A percentile compares a stretch with the other conserved stretches of the same genome.
These are phyloP conservation scores for Macadamia integrifolia DNA, from an alignment of 164 flowering plant species.

Conservation along the genomic window DNA sequence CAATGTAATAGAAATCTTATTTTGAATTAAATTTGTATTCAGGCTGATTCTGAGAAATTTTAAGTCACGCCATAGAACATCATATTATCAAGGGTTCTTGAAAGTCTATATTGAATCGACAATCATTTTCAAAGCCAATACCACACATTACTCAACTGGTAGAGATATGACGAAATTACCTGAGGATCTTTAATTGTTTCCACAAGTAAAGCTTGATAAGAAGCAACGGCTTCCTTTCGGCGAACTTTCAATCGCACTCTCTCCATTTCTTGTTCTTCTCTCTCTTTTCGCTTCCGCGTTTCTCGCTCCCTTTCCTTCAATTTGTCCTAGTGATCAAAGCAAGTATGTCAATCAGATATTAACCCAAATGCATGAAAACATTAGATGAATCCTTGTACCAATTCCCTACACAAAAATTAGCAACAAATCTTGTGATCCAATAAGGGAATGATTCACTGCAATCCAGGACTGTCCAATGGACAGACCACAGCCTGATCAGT, in stretches of 20 bases:
- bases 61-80: too few relatives aligned
- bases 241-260: conserved; percentile 84
- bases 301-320: conserved; percentile 93
- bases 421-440: background rate
- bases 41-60: too few relatives aligned
- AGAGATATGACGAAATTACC: conserved; percentile 35
- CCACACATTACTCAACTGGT: background rate
- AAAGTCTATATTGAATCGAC: too few relatives aligned
- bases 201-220: conserved; percentile 93
- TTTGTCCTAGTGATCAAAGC: conserved; percentile 55
- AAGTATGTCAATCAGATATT: conserved; percentile 6
- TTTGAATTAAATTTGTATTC: too few relatives aligned
- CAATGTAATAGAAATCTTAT: too few relatives aligned
- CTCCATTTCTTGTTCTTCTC: conserved; percentile 97
- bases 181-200: conserved; percentile 90
- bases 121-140: conserved; percentile 4
- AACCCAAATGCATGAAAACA: background rate
- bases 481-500: too few relatives aligned
- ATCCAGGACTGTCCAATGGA: background rate
- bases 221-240: conserved; percentile 80
- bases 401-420: background rate
- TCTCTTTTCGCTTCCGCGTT: conserved; percentile 81
- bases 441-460: background rate
- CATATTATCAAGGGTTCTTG: too few relatives aligned
- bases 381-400: background rate